Evolutionary conservation across 2,329 filamentous ascomycete species (phyloP), one percentile per base, ranked within the genome.

Genomic region (Setomelanomma holmii): DNA sequence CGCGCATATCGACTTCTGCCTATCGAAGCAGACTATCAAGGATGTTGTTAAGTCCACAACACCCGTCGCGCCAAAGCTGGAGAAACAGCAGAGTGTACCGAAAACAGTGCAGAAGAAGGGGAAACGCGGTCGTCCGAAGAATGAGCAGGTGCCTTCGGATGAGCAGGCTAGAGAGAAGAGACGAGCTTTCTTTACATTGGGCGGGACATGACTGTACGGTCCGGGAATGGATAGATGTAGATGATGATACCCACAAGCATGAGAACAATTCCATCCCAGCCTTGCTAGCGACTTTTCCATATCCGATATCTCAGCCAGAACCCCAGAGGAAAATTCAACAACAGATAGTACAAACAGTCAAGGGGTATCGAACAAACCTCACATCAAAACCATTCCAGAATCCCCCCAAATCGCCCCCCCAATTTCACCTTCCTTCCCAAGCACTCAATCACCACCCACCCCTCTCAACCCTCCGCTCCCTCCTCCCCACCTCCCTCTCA

Each of bases 1-100:
- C 62, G 85, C 89, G 50, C 95, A 99, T 68, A 92, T 99, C 45
- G 95, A 99, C 71, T 84, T 89, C 7, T 99, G 95, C 72, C 82
- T 99, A 1, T 97, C 93, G 0, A 83, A 88, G 49, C 86, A 90
- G 67, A 90, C 91, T 0, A 98, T 99, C 64, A 88, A 88, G 40
- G 91, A 97, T 65, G 89, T 86, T 0, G 87, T 95, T 1, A 87
- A 90, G 51, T 81, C 61, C 1, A 72, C 69, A 4, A 55, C 63
- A 1, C 60, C 66, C 4, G 23, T 27, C 5, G 46, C 33, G n/a
- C 27, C 55, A 7, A 20, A 39, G 5, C 34, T 51, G 0, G 51
- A 58, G 11, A 63, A 54, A 35, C 57, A 58, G 16, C 16, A 48
- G 4, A 56, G 45, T 10, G 30, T 45, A 1, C 47, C 58, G 14